These are phyloP conservation scores for Marasmius oreades DNA, from an alignment of 1,284 basidiomycete genomes.

Conservation along the genomic window DNA sequence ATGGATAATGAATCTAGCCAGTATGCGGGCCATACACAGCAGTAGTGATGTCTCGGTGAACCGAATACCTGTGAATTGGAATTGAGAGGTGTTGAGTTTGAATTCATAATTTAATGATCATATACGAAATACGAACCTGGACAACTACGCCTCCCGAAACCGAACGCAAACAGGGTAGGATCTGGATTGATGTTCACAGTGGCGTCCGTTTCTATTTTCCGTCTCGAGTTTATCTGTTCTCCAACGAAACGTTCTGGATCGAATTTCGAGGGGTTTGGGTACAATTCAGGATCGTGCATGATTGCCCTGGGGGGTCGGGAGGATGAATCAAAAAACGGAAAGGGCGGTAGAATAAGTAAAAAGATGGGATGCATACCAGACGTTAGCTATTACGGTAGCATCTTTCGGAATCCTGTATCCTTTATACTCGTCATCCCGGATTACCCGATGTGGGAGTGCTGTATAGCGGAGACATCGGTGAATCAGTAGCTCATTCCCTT, in stretches of 20 bases:
- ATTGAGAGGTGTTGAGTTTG: no score
- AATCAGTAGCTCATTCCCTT: not conserved
- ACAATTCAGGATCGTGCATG: conserved; percentile 37
- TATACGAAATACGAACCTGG: conserved; percentile 27
- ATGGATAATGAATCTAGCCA: conserved; percentile 31
- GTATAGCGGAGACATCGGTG: not conserved
- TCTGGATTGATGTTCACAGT: conserved; percentile 24
- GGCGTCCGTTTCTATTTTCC: conserved; percentile 6
- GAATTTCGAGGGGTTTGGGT: conserved; percentile 40
- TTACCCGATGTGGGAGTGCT: conserved; percentile 43
- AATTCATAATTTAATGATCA: not conserved
- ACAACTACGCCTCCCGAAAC: conserved; percentile 41
- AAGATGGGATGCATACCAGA: conserved; percentile 31
- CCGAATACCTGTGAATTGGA: conserved; percentile 27
- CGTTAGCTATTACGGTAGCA: conserved; percentile 39
- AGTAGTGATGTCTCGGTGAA: conserved; percentile 39
- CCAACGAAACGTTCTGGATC: conserved; percentile 39
- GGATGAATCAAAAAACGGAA: not conserved
- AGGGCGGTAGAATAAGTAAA: not conserved
- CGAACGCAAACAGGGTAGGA: conserved; percentile 34
- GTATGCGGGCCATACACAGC: conserved; percentile 35
- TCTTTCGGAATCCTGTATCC: conserved; percentile 42
- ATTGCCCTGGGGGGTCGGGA: conserved; percentile 39
- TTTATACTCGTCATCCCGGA: conserved; percentile 38
- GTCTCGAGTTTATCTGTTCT: not conserved